Evolutionary conservation across 148 eudicot species (phyloP), one percentile per base, ranked within the genome.

Genomic region (Mesembryanthemum crystallinum): DNA sequence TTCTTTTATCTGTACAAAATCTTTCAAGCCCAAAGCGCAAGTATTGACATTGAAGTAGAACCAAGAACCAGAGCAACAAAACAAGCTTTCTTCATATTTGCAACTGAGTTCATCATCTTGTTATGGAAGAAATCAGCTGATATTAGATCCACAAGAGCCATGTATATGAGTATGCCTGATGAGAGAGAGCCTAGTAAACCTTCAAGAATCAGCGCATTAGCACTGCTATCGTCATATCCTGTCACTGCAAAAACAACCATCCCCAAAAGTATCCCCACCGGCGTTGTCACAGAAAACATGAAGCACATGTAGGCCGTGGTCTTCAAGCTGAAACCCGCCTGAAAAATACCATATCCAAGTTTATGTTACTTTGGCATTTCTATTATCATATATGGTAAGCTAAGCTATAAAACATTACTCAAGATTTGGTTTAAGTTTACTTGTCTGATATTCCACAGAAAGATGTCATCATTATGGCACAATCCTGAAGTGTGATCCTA

Each of bases 281-380:
- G 94, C 20, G 97, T 92, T 64, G 97, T 92, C 72, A 89, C 94
- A 4, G 97, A 68, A 57, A 92, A 92, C 97, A 92, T 88, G 85
- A 92, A 84, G 85, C 97, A 88, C 97, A 92, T 92, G 77, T 89
- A 90, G 13, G 88, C 86, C 7, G 90, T 90, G 35, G 94, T 92
- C 75, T 77, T 84, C 14, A 88, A 76, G 75, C 83, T 84, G 82
- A 92, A 92, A 17, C 92, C 94, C 6, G 97, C 94, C 97, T 92
- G 94, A 47, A 23, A 69, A 30, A 52, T 64, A 39, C n/a, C n/a
- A 54, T 49, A n/a, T 9, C 6, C n/a, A 57, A 8, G 51, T 45
- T 45, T 21, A 20, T 25, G 59, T 69, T 28, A 64, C 15, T 33
- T 67, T 33, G 4, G 52, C 14, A 39, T 28, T 42, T 43, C 1